Evolutionary conservation across 768 basidiomycete genomes (phyloP).

Genomic region (Podaxis sp.): DNA sequence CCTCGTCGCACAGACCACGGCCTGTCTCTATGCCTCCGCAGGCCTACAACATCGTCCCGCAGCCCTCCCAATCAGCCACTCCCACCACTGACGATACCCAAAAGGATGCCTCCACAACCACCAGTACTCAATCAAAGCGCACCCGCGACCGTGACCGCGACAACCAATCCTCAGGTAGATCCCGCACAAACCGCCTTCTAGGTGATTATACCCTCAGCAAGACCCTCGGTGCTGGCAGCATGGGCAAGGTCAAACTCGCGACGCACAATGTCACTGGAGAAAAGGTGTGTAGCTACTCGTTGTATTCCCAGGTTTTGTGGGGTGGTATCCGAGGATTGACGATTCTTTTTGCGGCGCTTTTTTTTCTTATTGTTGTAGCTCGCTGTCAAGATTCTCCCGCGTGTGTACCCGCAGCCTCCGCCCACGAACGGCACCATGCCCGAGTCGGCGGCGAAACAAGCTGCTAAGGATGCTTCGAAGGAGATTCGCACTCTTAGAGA

Average conservation of each 20-base stretch:
- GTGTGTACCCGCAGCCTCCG: slow-evolving; percentile 66
- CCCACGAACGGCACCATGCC: slow-evolving; percentile 42
- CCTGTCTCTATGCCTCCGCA: slow-evolving; percentile 80
- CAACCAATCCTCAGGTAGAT: slow-evolving; percentile 1
- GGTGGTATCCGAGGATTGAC: too few species aligned
- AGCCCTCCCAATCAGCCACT: slow-evolving; percentile 8
- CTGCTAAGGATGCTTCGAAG: slow-evolving; percentile 88
- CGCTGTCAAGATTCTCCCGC: slow-evolving; percentile 98
- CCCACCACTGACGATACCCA: slow-evolving; percentile 15
- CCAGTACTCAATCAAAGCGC: slow-evolving; percentile 18
- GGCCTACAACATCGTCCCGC: slow-evolving; percentile 29
- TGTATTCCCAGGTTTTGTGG: not conserved
- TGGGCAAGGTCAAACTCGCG: slow-evolving; percentile 99
- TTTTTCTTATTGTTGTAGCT: slow-evolving; percentile 49
- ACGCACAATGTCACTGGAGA: slow-evolving; percentile 86
- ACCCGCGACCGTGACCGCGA: slow-evolving; percentile 15
- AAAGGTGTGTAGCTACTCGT: slow-evolving; percentile 61
- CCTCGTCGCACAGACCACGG: slow-evolving; percentile 47
- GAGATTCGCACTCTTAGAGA: slow-evolving; percentile 96
- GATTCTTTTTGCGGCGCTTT: slow-evolving; percentile 13
- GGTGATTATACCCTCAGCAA: slow-evolving; percentile 97
- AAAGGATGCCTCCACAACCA: slow-evolving; percentile 3
- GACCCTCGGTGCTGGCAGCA: slow-evolving; percentile 95
- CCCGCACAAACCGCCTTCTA: slow-evolving; percentile 58
- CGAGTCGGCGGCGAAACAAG: slow-evolving; percentile 68